Base-by-base conservation (phyloP, 164 flowering plant species). In the Annona squamosa region DNA sequence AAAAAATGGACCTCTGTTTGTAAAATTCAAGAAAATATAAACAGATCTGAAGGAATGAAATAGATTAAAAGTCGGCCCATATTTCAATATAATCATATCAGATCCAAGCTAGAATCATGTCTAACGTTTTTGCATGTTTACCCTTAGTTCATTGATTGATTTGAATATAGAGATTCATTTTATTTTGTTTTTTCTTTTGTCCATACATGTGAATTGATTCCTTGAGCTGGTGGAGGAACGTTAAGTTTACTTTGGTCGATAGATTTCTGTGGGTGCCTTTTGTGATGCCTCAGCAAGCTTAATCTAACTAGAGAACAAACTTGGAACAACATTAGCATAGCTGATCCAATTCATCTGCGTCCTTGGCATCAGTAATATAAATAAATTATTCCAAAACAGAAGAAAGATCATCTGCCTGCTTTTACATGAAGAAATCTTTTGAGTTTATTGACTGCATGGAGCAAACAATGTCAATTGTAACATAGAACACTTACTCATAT, bases 401-500 rank as follows among this genome's bases (percentile, higher is more conserved):
- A 63, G 17, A 19, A 46, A 37, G 46, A 19, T 41, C 10, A 46
- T 41, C 7, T 48, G 37, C 46, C 42, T 66, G 68, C 44, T 37
- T 43, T 43, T 66, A 41, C 12, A 66, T 16, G 19, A 66, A 63
- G 43, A 66, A 46, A 17, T 37, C 46, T 37, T 26, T 16, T 42
- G 46, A 66, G 46, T 66, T 66, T 5, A 12, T 66, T 13, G 17
- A 42, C 18, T 1, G 66, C 26, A 5, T 16, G 63, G n/a, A 18
- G n/a, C 63, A 59, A 16, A 3, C 13, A 59, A 13, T 3, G n/a
- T 2, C 13, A 66, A 41, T 41, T n/a, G 65, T 19, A 18, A 7
- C 64, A 62, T 18, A 63, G 4, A 59, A 56, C 62, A 65, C 98
- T 88, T 89, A 96, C 99, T 96, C 98, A 19, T 96, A 96, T 46